Evolutionary conservation across 352 stramenopile genomes (phyloP).

Genomic region (Phytophthora chlamydospora): DNA sequence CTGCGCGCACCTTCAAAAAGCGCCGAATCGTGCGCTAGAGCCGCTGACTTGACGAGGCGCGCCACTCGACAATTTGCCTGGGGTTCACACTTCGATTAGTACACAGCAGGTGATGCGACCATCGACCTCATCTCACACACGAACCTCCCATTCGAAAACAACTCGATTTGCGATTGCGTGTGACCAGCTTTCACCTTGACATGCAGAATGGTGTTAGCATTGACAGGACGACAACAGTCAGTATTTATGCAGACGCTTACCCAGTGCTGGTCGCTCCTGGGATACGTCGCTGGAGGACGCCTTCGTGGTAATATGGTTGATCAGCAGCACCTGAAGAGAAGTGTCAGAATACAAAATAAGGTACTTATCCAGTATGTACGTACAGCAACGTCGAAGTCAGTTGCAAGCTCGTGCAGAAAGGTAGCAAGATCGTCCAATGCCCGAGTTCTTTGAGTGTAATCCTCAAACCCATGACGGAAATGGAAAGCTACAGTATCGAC

Average conservation of each 20-base stretch:
- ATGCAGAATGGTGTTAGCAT: background rate
- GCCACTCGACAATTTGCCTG: conserved; percentile 49
- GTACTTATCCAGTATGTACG: background rate
- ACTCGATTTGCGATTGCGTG: conserved; percentile 68
- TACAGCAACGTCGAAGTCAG: conserved; percentile 64
- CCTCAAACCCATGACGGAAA: conserved; percentile 88
- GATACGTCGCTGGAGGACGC: conserved; percentile 23
- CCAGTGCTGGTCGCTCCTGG: conserved; percentile 41
- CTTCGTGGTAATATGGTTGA: conserved; percentile 81
- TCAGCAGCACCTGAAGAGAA: conserved; percentile 55
- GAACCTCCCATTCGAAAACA: conserved; percentile 73
- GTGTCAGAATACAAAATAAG: background rate
- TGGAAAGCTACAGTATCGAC: conserved; percentile 96
- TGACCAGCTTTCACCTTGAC: conserved; percentile 72
- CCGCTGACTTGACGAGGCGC: conserved; percentile 57
- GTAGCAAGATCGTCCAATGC: conserved; percentile 75
- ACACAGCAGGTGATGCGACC: background rate
- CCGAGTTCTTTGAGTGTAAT: conserved; percentile 67
- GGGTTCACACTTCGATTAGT: background rate
- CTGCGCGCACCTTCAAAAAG: conserved; percentile 48
- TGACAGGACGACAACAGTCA: background rate
- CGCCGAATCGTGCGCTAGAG: conserved; percentile 38
- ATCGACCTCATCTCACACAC: conserved; percentile 7
- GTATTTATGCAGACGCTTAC: conserved; percentile 9
- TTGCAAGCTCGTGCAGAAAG: conserved; percentile 67